Conservation (phyloP, 768 basidiomycete species). For the Phylloporus rhodoxanthus region DNA sequence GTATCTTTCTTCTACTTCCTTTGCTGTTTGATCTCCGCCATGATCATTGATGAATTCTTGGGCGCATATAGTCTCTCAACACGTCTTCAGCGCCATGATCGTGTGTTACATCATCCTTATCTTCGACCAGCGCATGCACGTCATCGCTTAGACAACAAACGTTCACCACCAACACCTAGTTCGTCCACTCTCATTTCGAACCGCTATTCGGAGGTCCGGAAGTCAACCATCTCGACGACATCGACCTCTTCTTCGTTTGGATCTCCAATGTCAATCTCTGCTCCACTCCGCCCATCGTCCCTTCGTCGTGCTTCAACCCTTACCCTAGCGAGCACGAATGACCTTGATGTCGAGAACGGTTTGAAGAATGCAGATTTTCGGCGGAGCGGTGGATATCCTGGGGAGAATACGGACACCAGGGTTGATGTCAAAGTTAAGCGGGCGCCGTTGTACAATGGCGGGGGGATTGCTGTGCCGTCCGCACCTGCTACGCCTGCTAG, state of each 20-base stretch:
- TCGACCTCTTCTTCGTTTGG: conserved; percentile 30
- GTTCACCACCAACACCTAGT: conserved; percentile 52
- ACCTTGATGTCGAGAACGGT: conserved; percentile 9
- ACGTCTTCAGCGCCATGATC: conserved; percentile 62
- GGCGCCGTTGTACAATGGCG: conserved; percentile 50
- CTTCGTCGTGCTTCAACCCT: conserved; percentile 34
- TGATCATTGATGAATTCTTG: conserved; percentile 8
- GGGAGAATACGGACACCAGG: conserved; percentile 14
- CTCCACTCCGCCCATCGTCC: conserved; percentile 40
- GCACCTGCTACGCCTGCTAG: conserved; percentile 8
- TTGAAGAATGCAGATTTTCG: conserved; percentile 7
- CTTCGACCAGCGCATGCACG: conserved; percentile 32
- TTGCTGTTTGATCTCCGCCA: background rate
- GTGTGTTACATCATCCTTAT: conserved; percentile 59
- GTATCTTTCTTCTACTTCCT: conserved; percentile 1
- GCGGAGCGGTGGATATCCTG: conserved; percentile 13
- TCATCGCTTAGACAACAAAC: conserved; percentile 17
- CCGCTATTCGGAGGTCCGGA: conserved; percentile 27
- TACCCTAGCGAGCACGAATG: conserved; percentile 23
- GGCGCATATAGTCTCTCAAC: conserved; percentile 49
- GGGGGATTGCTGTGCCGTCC: background rate
- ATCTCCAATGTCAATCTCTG: conserved; percentile 34
- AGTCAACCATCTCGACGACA: conserved; percentile 26
- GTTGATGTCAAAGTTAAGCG: conserved; percentile 33
- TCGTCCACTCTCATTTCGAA: conserved; percentile 55